Conservation (phyloP, 495 filamentous ascomycete species). For the Penicillium psychrofluorescens region DNA sequence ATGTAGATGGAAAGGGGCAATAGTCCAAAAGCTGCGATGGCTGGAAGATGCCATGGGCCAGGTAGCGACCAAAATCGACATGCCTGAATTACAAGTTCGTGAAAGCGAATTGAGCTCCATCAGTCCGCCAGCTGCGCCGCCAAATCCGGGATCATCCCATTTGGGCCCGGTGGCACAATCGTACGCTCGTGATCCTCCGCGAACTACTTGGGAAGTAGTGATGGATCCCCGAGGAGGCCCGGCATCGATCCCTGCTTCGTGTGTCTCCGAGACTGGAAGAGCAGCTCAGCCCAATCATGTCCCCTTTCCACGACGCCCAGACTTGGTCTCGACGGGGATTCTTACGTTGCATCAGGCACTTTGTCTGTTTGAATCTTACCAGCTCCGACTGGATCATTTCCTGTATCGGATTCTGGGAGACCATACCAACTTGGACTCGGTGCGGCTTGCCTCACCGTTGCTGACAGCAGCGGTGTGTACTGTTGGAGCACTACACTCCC, state of each 20-base stretch:
- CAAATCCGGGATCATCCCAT: background rate
- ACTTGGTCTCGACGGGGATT: conserved; percentile 14
- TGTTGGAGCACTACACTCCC: conserved; percentile 23
- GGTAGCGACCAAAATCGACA: conserved; percentile 14
- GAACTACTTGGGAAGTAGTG: conserved; percentile 11
- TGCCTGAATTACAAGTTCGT: conserved; percentile 12
- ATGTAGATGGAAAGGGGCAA: conserved; percentile 24
- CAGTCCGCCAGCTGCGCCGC: background rate
- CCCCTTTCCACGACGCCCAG: conserved; percentile 5
- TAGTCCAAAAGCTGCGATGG: conserved; percentile 15
- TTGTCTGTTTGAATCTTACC: conserved; percentile 21
- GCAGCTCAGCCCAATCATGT: conserved; percentile 4
- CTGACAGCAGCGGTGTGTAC: conserved; percentile 26
- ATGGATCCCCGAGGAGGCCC: conserved; percentile 20
- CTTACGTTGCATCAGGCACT: conserved; percentile 14
- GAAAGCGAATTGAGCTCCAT: background rate
- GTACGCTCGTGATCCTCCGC: background rate
- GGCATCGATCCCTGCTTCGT: conserved; percentile 23
- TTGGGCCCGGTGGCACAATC: background rate
- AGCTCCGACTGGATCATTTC: conserved; percentile 26
- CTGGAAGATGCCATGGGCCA: conserved; percentile 17
- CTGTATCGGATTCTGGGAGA: conserved; percentile 29
- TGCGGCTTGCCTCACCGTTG: conserved; percentile 18
- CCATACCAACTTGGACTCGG: conserved; percentile 15
- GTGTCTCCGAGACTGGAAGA: conserved; percentile 13